These are phyloP conservation scores for Arabidopsis suecica DNA, from an alignment of 345 rosid genomes.

Conservation along the genomic window DNA sequence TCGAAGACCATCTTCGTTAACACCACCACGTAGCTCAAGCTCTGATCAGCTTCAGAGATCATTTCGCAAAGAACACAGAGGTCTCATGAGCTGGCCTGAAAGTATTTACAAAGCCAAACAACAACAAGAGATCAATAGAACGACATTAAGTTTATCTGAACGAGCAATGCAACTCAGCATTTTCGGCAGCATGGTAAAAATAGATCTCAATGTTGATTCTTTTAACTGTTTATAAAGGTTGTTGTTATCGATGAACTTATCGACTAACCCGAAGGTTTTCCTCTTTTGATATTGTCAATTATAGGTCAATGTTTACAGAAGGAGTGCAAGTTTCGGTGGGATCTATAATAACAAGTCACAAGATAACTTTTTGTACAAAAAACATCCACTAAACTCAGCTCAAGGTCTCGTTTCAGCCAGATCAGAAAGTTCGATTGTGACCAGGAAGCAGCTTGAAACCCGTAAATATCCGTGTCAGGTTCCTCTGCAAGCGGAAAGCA, in stretches of 20 bases:
- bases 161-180: constrained; percentile 82
- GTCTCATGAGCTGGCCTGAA: constrained; percentile 86
- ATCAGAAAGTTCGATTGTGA: constrained; percentile 62
- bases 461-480: constrained; percentile 22
- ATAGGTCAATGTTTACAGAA: constrained; percentile 59
- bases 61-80: constrained; percentile 53
- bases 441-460: constrained; percentile 44
- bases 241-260: background rate
- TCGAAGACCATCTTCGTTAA: constrained; percentile 57
- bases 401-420: constrained; percentile 49
- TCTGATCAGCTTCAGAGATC: constrained; percentile 60
- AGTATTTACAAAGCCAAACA: constrained; percentile 45
- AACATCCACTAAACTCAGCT: constrained; percentile 42
- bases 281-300: constrained; percentile 2
- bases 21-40: constrained; percentile 45
- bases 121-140: constrained; percentile 42
- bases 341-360: constrained; percentile 45
- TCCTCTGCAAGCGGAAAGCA: constrained; percentile 33
- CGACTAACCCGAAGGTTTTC: constrained; percentile 7
- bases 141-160: constrained; percentile 62
- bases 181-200: constrained; percentile 81
- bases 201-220: background rate
- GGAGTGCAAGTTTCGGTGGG: constrained; percentile 50
- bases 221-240: too few relatives aligned
- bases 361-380: constrained; percentile 50